phyloP scores from a whole-genome alignment of 306 rosid genomes.

The barrel medic (Medicago truncatula) region MtrunA17r5.0-ANR NC_053042.1:20475001-20475500 shows the following conservation, averaged over 20 bases:
- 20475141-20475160: conserved; percentile 58
- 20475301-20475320: background rate
- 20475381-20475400: background rate
- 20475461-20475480: background rate
- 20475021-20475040: background rate
- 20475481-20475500: background rate
- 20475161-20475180: conserved; percentile 17
- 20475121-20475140: conserved; percentile 61
- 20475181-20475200: conserved; percentile 46
- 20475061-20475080: conserved; percentile 64
- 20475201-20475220: conserved; percentile 34
- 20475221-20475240: conserved; percentile 11
- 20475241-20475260: too few species aligned
- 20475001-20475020: background rate
- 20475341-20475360: background rate
- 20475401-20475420: background rate
- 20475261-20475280: too few species aligned
- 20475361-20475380: background rate
- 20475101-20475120: conserved; percentile 53
- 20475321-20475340: background rate
- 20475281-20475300: background rate
- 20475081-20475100: conserved; percentile 62
- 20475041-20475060: conserved; percentile 33
- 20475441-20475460: background rate
- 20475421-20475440: too few species aligned